A percentile compares a stretch with the other conserved stretches of the same genome.
Evolutionary conservation across 179 eudicot species (phyloP).

Genomic region (Carnegiea gigantea): DNA sequence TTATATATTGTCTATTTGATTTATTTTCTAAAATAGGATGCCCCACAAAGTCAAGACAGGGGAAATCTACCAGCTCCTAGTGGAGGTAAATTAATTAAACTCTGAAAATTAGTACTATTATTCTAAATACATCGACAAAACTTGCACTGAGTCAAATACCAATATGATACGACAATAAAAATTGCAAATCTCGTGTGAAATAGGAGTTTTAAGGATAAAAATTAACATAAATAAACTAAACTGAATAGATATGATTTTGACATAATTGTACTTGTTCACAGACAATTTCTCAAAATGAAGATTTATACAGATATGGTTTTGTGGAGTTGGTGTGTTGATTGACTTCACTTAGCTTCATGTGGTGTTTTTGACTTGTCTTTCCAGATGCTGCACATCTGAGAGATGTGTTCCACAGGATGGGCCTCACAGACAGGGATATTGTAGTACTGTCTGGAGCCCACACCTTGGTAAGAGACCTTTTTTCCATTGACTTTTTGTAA

Average conservation of each 20-base stretch:
- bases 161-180: too few species aligned
- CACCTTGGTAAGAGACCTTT: slow-evolving; percentile 50
- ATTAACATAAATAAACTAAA: too few species aligned
- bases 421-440: slow-evolving; percentile 75
- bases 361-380: not conserved
- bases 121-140: too few species aligned
- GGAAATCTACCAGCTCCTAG: slow-evolving; percentile 29
- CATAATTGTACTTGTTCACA: too few species aligned
- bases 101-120: too few species aligned
- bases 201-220: too few species aligned
- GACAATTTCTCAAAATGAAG: too few species aligned
- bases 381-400: slow-evolving; percentile 49
- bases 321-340: not conserved
- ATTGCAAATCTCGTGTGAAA: too few species aligned
- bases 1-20: not conserved
- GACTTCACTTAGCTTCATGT: not conserved
- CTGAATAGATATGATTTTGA: too few species aligned
- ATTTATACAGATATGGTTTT: not conserved
- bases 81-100: slow-evolving; percentile 23
- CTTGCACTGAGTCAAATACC: too few species aligned
- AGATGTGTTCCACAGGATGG: slow-evolving; percentile 74
- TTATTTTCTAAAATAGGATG: slow-evolving; percentile 22
- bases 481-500: too few species aligned
- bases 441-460: slow-evolving; percentile 86
- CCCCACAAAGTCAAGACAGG: slow-evolving; percentile 11